Evolutionary conservation across 768 basidiomycete species (phyloP).

Genomic region (Lentinula raphanica): DNA sequence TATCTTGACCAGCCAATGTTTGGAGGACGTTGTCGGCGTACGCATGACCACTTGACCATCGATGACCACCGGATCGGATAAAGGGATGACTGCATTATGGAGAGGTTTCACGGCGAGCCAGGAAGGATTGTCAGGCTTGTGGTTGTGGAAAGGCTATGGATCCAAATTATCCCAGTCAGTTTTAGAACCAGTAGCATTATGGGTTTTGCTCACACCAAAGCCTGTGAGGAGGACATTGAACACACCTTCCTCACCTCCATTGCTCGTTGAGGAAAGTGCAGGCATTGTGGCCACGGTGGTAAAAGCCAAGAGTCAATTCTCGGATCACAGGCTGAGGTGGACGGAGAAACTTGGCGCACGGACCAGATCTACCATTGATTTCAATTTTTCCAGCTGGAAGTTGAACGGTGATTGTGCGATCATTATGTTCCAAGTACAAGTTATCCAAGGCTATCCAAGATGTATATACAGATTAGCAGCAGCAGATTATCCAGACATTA

Average conservation of each 20-base stretch:
- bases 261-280: conserved; percentile 18
- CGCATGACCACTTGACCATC: conserved; percentile 16
- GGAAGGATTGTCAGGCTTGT: conserved; percentile 56
- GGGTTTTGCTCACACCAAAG: conserved; percentile 41
- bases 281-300: conserved; percentile 21
- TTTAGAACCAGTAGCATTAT: conserved; percentile 8
- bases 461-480: neutral
- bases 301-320: neutral
- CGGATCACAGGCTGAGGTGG: no score
- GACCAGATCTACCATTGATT: neutral
- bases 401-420: no score
- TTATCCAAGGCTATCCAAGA: neutral
- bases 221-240: conserved; percentile 47
- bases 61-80: conserved; percentile 13
- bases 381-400: no score
- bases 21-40: conserved; percentile 11
- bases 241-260: conserved; percentile 25
- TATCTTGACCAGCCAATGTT: conserved; percentile 48
- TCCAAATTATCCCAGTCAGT: conserved; percentile 13
- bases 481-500: neutral
- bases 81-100: conserved; percentile 34
- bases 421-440: no score
- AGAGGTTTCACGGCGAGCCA: conserved; percentile 66
- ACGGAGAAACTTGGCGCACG: neutral
- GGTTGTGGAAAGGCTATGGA: conserved; percentile 45